These are phyloP conservation scores for Niveomyces coronatus DNA, from an alignment of 2,329 filamentous ascomycete genomes.

Conservation along the genomic window DNA sequence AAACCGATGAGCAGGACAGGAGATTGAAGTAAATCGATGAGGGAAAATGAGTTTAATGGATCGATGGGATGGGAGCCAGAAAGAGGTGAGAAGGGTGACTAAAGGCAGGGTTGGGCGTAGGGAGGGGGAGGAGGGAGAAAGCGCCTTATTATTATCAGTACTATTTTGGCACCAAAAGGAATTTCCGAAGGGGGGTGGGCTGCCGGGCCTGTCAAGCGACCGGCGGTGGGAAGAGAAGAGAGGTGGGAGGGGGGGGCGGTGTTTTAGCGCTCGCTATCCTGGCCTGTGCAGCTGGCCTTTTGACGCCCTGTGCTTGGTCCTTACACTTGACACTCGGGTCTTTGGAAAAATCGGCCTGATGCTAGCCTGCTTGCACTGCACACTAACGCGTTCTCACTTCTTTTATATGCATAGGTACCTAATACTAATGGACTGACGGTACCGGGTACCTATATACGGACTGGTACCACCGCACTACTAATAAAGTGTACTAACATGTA, in stretches of 20 bases:
- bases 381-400: too few species aligned
- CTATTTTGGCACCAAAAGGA: constrained; percentile 15
- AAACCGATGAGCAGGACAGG: too few species aligned
- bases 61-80: constrained; percentile 12
- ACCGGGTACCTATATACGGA: too few species aligned
- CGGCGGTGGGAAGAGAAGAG: constrained; percentile 5
- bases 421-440: too few species aligned
- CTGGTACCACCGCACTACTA: too few species aligned
- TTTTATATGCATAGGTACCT: too few species aligned
- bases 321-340: too few species aligned
- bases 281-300: constrained; percentile 7
- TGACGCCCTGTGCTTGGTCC: background rate
- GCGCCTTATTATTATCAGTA: constrained; percentile 10
- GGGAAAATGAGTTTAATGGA: constrained; percentile 7
- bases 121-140: constrained; percentile 14
- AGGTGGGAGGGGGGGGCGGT: too few species aligned
- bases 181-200: constrained; percentile 15
- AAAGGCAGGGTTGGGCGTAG: constrained; percentile 12
- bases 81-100: constrained; percentile 12
- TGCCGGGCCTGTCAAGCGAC: constrained; percentile 3
- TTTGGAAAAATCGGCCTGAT: too few species aligned
- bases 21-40: too few species aligned
- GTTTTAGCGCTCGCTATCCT: constrained; percentile 11
- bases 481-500: too few species aligned
- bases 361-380: too few species aligned